These are phyloP conservation scores for Epichloe glyceriae DNA, from an alignment of 2,329 filamentous ascomycete species.

Conservation along the genomic window DNA sequence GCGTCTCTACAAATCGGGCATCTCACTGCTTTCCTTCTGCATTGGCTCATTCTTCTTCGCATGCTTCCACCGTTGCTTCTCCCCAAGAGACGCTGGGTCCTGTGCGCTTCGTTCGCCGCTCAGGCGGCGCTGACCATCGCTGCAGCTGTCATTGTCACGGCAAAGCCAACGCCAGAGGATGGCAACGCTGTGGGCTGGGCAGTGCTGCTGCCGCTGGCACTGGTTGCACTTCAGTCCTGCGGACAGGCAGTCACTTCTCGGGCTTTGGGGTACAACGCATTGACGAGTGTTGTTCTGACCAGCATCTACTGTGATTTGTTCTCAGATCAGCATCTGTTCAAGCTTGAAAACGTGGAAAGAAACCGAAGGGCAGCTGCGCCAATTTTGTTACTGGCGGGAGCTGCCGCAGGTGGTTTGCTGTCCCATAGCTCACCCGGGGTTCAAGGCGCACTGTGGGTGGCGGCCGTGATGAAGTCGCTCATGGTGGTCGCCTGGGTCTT, in stretches of 20 bases:
- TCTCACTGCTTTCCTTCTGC: constrained; percentile 58
- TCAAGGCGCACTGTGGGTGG: constrained; percentile 46
- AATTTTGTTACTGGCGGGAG: constrained; percentile 34
- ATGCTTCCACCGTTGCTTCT: constrained; percentile 50
- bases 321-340: constrained; percentile 43
- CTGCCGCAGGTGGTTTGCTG: constrained; percentile 36
- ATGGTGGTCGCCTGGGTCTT: constrained; percentile 46
- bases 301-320: constrained; percentile 74
- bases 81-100: constrained; percentile 50
- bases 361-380: constrained; percentile 39
- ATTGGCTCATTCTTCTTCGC: constrained; percentile 60
- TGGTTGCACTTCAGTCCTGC: constrained; percentile 64
- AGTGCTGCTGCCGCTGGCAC: constrained; percentile 51
- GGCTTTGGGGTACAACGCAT: constrained; percentile 52
- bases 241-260: constrained; percentile 67
- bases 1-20: constrained; percentile 44
- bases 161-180: constrained; percentile 24
- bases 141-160: constrained; percentile 41
- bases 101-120: constrained; percentile 42
- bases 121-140: constrained; percentile 37
- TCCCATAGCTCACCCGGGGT: constrained; percentile 34
- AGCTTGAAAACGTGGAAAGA: constrained; percentile 31
- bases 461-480: constrained; percentile 39
- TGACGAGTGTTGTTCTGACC: constrained; percentile 70
- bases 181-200: constrained; percentile 39